Evolutionary conservation across 2,329 filamentous ascomycete genomes (phyloP).

Genomic region (Tothia fuscella): DNA sequence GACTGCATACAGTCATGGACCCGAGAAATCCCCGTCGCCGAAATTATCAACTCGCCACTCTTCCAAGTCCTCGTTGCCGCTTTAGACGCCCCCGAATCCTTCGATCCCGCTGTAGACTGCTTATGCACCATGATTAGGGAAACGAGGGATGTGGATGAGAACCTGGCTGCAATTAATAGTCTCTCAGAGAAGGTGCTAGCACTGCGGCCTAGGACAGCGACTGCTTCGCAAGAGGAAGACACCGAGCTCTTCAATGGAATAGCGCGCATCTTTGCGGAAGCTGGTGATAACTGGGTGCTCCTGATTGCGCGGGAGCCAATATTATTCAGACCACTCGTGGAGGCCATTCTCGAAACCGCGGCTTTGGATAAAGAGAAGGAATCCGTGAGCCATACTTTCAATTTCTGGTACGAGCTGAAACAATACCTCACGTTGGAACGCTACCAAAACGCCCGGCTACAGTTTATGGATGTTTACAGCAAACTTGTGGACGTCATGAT

Average conservation of each 20-base stretch:
- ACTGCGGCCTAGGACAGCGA: slow-evolving; percentile 63
- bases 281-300: slow-evolving; percentile 88
- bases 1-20: slow-evolving; percentile 97
- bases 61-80: slow-evolving; percentile 71
- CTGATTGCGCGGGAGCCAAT: slow-evolving; percentile 73
- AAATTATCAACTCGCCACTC: slow-evolving; percentile 75
- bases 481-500: slow-evolving; percentile 89
- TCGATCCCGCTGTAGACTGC: slow-evolving; percentile 83
- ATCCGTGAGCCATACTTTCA: slow-evolving; percentile 85
- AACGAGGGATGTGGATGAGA: slow-evolving; percentile 88
- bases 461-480: slow-evolving; percentile 71
- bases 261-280: slow-evolving; percentile 82
- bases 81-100: slow-evolving; percentile 61
- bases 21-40: slow-evolving; percentile 73
- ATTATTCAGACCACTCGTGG: slow-evolving; percentile 75
- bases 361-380: slow-evolving; percentile 79
- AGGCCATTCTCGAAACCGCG: slow-evolving; percentile 85
- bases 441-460: slow-evolving; percentile 69
- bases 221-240: slow-evolving; percentile 70
- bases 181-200: slow-evolving; percentile 72
- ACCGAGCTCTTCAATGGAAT: slow-evolving; percentile 75
- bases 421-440: slow-evolving; percentile 86
- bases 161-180: slow-evolving; percentile 64
- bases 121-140: slow-evolving; percentile 85
- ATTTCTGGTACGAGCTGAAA: slow-evolving; percentile 98